Conservation (phyloP, 371 early-diverging fungal genomes). For the Scutellospora calospora region DNA sequence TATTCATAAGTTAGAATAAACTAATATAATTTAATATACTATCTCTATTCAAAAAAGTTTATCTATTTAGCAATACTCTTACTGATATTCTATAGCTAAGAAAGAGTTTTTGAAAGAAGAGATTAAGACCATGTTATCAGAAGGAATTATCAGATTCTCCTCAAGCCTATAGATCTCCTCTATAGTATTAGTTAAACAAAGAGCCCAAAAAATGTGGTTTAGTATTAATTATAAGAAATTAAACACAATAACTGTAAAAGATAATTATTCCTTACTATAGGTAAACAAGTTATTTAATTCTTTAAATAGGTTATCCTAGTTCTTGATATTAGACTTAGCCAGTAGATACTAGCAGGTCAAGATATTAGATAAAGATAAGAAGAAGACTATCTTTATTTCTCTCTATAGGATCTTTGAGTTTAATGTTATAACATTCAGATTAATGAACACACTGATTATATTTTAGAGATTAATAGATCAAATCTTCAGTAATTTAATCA, state of each 20-base stretch:
- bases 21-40: too few relatives aligned
- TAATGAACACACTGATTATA: constrained; percentile 48
- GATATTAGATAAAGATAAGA: constrained; percentile 36
- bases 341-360: too few relatives aligned
- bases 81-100: too few relatives aligned
- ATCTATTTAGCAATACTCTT: too few relatives aligned
- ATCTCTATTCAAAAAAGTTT: too few relatives aligned
- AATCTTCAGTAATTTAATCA: constrained; percentile 46
- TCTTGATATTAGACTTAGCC: constrained; percentile 49
- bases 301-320: too few relatives aligned
- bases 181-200: not conserved
- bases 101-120: not conserved
- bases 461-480: constrained; percentile 53
- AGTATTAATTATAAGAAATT: not conserved
- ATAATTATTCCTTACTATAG: not conserved
- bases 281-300: not conserved
- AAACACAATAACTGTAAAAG: not conserved
- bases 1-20: too few relatives aligned
- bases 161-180: not conserved
- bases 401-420: too few relatives aligned
- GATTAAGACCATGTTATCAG: not conserved
- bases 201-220: not conserved
- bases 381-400: constrained; percentile 16
- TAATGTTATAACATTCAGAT: constrained; percentile 56
- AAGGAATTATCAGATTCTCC: not conserved